Conservation (phyloP, 2,329 filamentous ascomycete species). For the Ophiognomonia clavigignenti-juglandacearum region DNA sequence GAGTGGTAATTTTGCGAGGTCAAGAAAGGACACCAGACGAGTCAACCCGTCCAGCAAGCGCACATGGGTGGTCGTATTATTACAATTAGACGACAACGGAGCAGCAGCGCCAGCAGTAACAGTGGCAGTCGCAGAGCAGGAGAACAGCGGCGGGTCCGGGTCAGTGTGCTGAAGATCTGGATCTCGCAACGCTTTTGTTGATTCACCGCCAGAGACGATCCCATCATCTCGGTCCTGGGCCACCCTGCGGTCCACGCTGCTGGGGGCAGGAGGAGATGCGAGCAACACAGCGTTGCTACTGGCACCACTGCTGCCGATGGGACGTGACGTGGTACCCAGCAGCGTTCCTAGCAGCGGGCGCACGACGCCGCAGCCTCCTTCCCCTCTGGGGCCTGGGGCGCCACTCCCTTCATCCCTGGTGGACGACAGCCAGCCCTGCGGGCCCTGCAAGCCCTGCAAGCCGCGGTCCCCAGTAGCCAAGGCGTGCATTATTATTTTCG, state of each 20-base stretch:
- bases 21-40: constrained; percentile 6
- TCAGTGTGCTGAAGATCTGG: constrained; percentile 11
- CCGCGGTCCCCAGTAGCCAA: too few relatives aligned
- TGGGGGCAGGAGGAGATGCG: too few relatives aligned
- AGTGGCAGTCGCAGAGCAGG: neutral
- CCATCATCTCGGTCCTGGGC: constrained; percentile 2
- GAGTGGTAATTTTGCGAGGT: constrained; percentile 4
- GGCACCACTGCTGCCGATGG: too few relatives aligned
- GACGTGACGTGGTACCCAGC: constrained; percentile 11
- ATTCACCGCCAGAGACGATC: constrained; percentile 2
- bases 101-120: too few relatives aligned
- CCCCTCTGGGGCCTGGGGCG: neutral
- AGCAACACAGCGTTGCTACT: too few relatives aligned
- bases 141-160: constrained; percentile 10
- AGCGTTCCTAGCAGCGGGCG: neutral
- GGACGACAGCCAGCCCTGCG: too few relatives aligned
- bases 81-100: neutral
- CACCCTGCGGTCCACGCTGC: constrained; percentile 1
- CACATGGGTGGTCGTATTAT: neutral
- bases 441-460: too few relatives aligned
- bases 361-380: constrained; percentile 3
- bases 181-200: constrained; percentile 9
- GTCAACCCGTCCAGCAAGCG: constrained; percentile 2
- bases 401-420: too few relatives aligned
- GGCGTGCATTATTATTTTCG: too few relatives aligned